A percentile compares a stretch with the other conserved stretches of the same genome.
phyloP scores from a whole-genome alignment of 352 stramenopile genomes.

The Phytopythium vexans region DNA sequence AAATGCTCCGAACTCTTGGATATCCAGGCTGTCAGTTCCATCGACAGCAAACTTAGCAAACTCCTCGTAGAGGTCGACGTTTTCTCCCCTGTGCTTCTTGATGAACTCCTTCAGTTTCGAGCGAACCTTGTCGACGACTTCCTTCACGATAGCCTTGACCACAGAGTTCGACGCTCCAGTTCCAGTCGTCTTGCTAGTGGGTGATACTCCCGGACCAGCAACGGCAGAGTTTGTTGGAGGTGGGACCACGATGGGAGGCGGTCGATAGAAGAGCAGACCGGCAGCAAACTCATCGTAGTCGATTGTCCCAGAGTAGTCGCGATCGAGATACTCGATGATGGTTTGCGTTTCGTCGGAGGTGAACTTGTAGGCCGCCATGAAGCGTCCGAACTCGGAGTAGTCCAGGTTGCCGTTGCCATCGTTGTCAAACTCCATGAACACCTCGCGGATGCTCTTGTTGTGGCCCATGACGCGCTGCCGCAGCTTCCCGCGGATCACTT shows the following conservation, averaged over 20 bases:
- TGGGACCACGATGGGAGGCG: slow-evolving; percentile 13
- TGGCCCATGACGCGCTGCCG: slow-evolving; percentile 62
- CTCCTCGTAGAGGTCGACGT: slow-evolving; percentile 22
- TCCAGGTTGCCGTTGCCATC: slow-evolving; percentile 60
- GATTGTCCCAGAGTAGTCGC: slow-evolving; percentile 57
- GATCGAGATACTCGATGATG: slow-evolving; percentile 53
- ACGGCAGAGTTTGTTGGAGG: not conserved
- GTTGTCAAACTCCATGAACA: slow-evolving; percentile 65
- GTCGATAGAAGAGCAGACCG: slow-evolving; percentile 61
- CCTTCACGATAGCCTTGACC: too few relatives aligned
- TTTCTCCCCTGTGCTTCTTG: slow-evolving; percentile 14
- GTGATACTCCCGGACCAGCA: too few relatives aligned
- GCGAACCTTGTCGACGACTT: slow-evolving; percentile 18
- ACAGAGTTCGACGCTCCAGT: too few relatives aligned
- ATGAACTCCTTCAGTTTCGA: slow-evolving; percentile 23
- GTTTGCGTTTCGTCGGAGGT: slow-evolving; percentile 32
- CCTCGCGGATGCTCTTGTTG: slow-evolving; percentile 71
- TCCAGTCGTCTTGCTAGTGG: too few relatives aligned
- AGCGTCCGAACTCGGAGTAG: slow-evolving; percentile 62
- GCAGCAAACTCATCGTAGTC: slow-evolving; percentile 75
- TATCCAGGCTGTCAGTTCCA: slow-evolving; percentile 42
- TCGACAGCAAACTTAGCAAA: slow-evolving; percentile 55
- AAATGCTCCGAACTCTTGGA: slow-evolving; percentile 59
- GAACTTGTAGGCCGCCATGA: slow-evolving; percentile 66
- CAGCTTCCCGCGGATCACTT: slow-evolving; percentile 49